Evolutionary conservation across 2,329 filamentous ascomycete species (phyloP).

Genomic region (Aspergillus ochraceus): DNA sequence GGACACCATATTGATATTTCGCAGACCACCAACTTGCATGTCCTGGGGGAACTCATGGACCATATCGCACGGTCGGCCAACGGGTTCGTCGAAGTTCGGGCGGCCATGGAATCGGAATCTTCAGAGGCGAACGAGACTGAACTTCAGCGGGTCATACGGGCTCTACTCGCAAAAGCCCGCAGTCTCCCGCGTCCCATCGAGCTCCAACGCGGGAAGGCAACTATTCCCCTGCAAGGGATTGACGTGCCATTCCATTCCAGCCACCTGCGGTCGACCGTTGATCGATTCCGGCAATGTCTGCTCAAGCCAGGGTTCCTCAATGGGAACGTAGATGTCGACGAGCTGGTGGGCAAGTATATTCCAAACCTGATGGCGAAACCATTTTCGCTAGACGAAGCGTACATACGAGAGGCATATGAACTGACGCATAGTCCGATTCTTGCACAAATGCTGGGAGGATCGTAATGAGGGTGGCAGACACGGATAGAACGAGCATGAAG

Average conservation of each 20-base stretch:
- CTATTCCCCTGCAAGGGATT: slow-evolving; percentile 84
- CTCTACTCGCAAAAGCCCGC: slow-evolving; percentile 74
- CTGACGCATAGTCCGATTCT: slow-evolving; percentile 61
- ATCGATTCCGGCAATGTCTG: slow-evolving; percentile 93
- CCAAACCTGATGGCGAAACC: slow-evolving; percentile 94
- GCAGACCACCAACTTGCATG: slow-evolving; percentile 16
- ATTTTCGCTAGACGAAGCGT: slow-evolving; percentile 91
- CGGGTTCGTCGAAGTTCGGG: background rate
- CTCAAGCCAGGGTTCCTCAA: slow-evolving; percentile 16
- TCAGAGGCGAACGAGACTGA: background rate
- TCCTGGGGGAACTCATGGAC: slow-evolving; percentile 17
- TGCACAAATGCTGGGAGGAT: slow-evolving; percentile 11
- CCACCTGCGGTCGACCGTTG: slow-evolving; percentile 91
- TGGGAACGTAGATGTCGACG: slow-evolving; percentile 81
- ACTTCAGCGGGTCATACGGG: slow-evolving; percentile 4
- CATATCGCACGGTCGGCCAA: slow-evolving; percentile 6
- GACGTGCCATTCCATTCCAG: slow-evolving; percentile 97
- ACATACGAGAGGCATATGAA: slow-evolving; percentile 95
- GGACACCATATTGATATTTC: background rate
- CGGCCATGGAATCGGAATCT: background rate
- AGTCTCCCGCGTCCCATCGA: slow-evolving; percentile 70
- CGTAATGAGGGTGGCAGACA: background rate
- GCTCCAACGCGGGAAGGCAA: slow-evolving; percentile 90
- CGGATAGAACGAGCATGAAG: background rate
- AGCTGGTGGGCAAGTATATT: slow-evolving; percentile 95